Evolutionary conservation across 495 filamentous ascomycete species (phyloP).

Genomic region (Amniculicola lignicola): DNA sequence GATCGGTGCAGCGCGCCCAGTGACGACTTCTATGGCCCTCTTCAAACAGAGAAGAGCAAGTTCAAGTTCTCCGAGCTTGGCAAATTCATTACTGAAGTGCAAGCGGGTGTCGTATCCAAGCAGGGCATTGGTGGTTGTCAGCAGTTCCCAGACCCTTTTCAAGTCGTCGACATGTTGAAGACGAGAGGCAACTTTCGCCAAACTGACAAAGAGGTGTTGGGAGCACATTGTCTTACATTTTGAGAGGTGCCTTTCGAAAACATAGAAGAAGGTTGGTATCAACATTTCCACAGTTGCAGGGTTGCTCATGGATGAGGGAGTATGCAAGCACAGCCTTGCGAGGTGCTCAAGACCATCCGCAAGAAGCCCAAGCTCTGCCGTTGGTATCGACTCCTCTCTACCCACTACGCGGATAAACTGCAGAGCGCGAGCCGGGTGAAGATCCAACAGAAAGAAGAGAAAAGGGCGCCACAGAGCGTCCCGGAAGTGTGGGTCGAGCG

Average conservation of each 20-base stretch:
- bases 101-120: slow-evolving; percentile 46
- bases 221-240: slow-evolving; percentile 29
- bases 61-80: slow-evolving; percentile 18
- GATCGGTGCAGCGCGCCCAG: too few relatives aligned
- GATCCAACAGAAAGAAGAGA: slow-evolving; percentile 51
- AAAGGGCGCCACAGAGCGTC: slow-evolving; percentile 3
- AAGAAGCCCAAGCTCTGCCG: slow-evolving; percentile 34
- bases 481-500: background rate
- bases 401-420: slow-evolving; percentile 44
- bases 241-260: background rate
- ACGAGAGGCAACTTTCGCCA: slow-evolving; percentile 14
- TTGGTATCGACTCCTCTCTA: slow-evolving; percentile 38
- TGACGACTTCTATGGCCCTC: background rate
- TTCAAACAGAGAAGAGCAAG: slow-evolving; percentile 29
- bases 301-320: background rate
- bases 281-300: slow-evolving; percentile 2
- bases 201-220: slow-evolving; percentile 37
- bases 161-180: slow-evolving; percentile 24
- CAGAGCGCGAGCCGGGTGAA: slow-evolving; percentile 44
- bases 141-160: slow-evolving; percentile 36
- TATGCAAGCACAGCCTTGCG: slow-evolving; percentile 36
- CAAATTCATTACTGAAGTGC: slow-evolving; percentile 33
- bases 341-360: slow-evolving; percentile 53
- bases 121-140: slow-evolving; percentile 37
- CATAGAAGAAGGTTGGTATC: slow-evolving; percentile 19